Base-by-base conservation (phyloP, 2,329 filamentous ascomycete species). In the Fusarium palustre region DNA sequence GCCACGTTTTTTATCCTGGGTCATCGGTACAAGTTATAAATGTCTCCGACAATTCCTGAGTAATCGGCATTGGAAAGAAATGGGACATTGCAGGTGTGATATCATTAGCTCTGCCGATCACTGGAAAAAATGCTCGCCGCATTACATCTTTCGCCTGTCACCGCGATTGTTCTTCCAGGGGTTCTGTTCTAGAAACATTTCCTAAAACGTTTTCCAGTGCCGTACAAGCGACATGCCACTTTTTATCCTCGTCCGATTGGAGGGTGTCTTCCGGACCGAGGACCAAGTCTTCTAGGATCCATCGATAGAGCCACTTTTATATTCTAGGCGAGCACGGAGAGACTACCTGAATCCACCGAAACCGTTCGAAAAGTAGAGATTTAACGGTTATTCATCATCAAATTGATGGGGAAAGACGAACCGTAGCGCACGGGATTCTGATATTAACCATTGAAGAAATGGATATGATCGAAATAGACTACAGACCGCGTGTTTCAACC, bases 81-180 rank as follows among this genome's bases (percentile, higher is more conserved):
- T 7, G 20, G 45, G 11, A 47, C 15, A 20, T 15, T 46, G 28
- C 12, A 15, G n/a, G 12, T 2, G 22, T 52, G 48, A 52, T 36
- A 52, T 52, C 48, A 41, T 41, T 41, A 41, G 33, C n/a, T n/a
- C 34, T 11, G 48, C 28, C 48, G 48, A 52, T 52, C 48, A 25
- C 4, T 20, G 18, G 18, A 9, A 28, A 38, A 11, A 41, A 25
- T 43, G 15, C 41, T 25, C 12, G 16, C 13, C 11, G 22, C 16
- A 39, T 20, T 39, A 20, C 36, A 42, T 5, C 5, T 25, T 41
- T 24, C 13, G n/a, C 36, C 36, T 20, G 18, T 38, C 36, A 20
- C 36, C 36, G 20, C 25, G 28, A 30, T 43, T 50, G 18, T 25
- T 28, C 47, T 49, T 11, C 18, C 48, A 50, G 24, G 48, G 48